Base-by-base conservation (phyloP, 139 green algal genomes). In the Nannochloris sp. region DNA sequence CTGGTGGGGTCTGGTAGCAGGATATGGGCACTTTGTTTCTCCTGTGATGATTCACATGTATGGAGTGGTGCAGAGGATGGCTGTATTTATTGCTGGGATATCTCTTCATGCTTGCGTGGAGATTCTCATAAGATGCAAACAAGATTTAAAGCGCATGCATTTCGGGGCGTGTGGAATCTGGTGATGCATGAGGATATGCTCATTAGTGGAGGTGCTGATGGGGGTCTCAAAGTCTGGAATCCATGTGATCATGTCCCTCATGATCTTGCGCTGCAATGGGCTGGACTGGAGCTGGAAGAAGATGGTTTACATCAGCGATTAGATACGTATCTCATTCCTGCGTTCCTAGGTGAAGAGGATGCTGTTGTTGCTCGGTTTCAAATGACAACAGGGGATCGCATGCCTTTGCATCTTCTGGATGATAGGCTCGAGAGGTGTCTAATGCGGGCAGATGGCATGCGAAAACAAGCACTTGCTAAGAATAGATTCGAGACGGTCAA, bases 51-150 rank as follows among this genome's bases (percentile, higher is more conserved):
- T 5, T n/a, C 21, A 27, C 19, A 51, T 34, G 11, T 80, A n/a
- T 51, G 69, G 25, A 74, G 48, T 27, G 71, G 36, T 12, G 60
- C 61, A 5, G 75, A 81, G 66, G 75, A 81, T 63, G 72, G 75
- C 67, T 71, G 49, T 11, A 62, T 44, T 36, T 64, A 68, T 19
- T 48, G 72, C 21, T 81, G 72, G 67, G 57, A 72, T 57, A 36
- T 64, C 3, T 57, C 24, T n/a, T 66, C 14, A 9, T 54, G 46
- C 5, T 54, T 5, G 11, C 8, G 34, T 9, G 34, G 34, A 40
- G 34, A 40, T 40, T 9, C 8, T 12, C 34, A 11, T 12, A 27
- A 58, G 25, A 23, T 58, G 51, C 40, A 49, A 19, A 48, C 19
- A 29, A 23, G 4, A 11, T 36, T 76, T 50, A 60, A 80, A 60